phyloP scores from a whole-genome alignment of 1,139 yeast genomes.

The Suhomyces taliae region DNA sequence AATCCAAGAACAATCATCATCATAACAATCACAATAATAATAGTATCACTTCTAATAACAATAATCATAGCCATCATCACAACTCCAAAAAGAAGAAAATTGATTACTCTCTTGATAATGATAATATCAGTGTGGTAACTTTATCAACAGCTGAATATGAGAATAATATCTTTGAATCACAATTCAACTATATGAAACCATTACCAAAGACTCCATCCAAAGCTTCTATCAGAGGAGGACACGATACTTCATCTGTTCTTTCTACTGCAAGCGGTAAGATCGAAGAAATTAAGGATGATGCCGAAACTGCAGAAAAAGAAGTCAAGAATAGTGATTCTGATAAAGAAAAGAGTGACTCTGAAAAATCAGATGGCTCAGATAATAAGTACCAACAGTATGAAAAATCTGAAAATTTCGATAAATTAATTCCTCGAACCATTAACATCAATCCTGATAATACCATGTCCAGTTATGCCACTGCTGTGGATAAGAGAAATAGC shows the following conservation, averaged over 20 bases:
- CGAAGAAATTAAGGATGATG: not conserved
- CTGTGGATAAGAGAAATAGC: conserved; percentile 1
- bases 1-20: not conserved
- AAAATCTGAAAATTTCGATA: not conserved
- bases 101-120: conserved; percentile 18
- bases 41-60: not conserved
- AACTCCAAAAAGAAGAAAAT: not conserved
- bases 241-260: not conserved
- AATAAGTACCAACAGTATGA: too few species aligned
- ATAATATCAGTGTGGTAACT: conserved; percentile 42
- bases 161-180: conserved; percentile 52
- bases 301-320: not conserved
- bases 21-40: not conserved
- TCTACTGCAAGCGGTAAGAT: not conserved
- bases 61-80: not conserved
- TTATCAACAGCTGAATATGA: conserved; percentile 56
- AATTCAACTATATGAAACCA: conserved; percentile 37
- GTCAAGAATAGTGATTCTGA: not conserved
- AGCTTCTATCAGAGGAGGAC: not conserved
- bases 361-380: not conserved
- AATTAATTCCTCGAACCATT: not conserved
- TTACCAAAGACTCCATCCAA: conserved; percentile 27
- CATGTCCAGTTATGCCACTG: not conserved
- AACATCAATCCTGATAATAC: not conserved
- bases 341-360: not conserved